Conservation (phyloP, 192 early-diverging fungal genomes). For the Coemansia erecta region DNA sequence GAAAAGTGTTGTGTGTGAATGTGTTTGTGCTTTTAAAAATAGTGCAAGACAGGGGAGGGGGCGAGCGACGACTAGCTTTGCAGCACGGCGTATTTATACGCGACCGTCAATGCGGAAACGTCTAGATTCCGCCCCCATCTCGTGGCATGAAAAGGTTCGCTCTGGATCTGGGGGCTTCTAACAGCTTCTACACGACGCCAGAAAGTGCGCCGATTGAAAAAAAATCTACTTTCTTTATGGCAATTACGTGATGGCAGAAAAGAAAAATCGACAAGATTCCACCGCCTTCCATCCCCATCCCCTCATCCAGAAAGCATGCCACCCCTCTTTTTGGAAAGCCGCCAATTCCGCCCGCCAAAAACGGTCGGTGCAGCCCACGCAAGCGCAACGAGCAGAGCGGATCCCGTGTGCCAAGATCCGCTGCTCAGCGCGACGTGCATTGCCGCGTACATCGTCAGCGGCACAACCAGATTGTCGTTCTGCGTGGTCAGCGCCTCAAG, state of each 20-base stretch:
- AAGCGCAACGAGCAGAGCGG: neutral
- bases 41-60: neutral
- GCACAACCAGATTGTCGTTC: slow-evolving; percentile 94
- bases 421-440: slow-evolving; percentile 2
- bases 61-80: neutral
- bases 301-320: slow-evolving; percentile 1
- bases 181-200: too few relatives aligned
- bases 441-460: slow-evolving; percentile 66
- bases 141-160: too few relatives aligned
- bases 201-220: neutral
- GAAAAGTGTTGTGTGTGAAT: neutral
- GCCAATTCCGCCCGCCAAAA: neutral
- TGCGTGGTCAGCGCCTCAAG: slow-evolving; percentile 87
- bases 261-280: slow-evolving; percentile 1
- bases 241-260: neutral
- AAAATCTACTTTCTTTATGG: neutral
- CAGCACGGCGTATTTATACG: neutral
- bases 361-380: neutral
- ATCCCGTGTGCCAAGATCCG: neutral
- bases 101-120: slow-evolving; percentile 3
- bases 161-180: too few relatives aligned
- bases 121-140: neutral
- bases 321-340: neutral
- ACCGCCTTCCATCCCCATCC: neutral
- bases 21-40: slow-evolving; percentile 1